phyloP scores from a whole-genome alignment of 75 land plant species.

The Azolla pinnata region DNA sequence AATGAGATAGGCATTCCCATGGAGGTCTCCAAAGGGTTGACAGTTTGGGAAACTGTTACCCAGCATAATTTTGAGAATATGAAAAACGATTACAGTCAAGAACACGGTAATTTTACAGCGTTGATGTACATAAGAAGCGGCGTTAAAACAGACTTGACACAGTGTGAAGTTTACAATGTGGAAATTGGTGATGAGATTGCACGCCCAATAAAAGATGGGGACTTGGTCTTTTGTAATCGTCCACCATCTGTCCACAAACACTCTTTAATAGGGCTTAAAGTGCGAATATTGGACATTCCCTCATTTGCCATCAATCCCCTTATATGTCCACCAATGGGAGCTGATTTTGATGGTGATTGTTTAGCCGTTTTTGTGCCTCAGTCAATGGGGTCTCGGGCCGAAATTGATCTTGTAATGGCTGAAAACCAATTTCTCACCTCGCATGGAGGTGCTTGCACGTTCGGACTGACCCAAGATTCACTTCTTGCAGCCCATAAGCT shows the following conservation, averaged over 20 bases:
- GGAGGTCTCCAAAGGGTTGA: slow-evolving; percentile 60
- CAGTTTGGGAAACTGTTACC: slow-evolving; percentile 68
- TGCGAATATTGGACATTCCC: slow-evolving; percentile 46
- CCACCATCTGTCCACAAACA: slow-evolving; percentile 90
- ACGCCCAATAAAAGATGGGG: slow-evolving; percentile 69
- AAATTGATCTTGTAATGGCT: slow-evolving; percentile 62
- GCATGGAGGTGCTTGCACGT: slow-evolving; percentile 48
- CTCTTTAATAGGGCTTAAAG: slow-evolving; percentile 66
- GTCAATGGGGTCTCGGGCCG: slow-evolving; percentile 65
- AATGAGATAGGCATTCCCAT: slow-evolving; percentile 71
- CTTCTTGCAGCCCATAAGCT: slow-evolving; percentile 39
- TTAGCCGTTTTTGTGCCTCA: slow-evolving; percentile 83
- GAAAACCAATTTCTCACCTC: slow-evolving; percentile 66
- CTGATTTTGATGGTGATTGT: slow-evolving; percentile 97
- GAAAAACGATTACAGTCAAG: slow-evolving; percentile 51
- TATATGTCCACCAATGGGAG: slow-evolving; percentile 72
- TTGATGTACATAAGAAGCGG: slow-evolving; percentile 30
- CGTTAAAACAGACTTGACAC: slow-evolving; percentile 8
- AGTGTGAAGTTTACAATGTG: slow-evolving; percentile 12
- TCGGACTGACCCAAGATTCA: slow-evolving; percentile 60
- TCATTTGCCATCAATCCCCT: slow-evolving; percentile 74
- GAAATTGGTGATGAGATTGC: slow-evolving; percentile 68
- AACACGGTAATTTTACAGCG: slow-evolving; percentile 30
- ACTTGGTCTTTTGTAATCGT: slow-evolving; percentile 69
- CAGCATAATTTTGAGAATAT: slow-evolving; percentile 36